Evolutionary conservation across 2,329 filamentous ascomycete genomes (phyloP).

Genomic region (Neofusicoccum parvum): DNA sequence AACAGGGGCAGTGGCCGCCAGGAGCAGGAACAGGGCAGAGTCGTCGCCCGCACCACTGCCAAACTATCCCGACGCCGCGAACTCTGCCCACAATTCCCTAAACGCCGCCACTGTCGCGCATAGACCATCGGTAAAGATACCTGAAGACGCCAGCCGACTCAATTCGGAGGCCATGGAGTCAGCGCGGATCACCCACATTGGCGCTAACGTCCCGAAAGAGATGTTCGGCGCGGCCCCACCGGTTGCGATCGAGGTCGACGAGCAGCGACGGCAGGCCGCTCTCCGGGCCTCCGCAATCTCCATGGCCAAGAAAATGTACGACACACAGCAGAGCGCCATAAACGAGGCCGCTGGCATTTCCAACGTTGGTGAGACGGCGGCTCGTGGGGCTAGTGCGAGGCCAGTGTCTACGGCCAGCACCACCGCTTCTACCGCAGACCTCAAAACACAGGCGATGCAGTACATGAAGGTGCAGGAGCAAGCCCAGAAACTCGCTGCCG

Average conservation of each 20-base stretch:
- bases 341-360: slow-evolving; percentile 49
- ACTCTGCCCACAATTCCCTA: slow-evolving; percentile 68
- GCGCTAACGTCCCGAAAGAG: slow-evolving; percentile 68
- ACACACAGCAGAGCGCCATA: slow-evolving; percentile 64
- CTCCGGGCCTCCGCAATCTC: slow-evolving; percentile 81
- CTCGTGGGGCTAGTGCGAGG: slow-evolving; percentile 36
- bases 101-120: slow-evolving; percentile 73
- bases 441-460: slow-evolving; percentile 55
- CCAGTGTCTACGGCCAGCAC: slow-evolving; percentile 33
- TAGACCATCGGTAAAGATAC: slow-evolving; percentile 46
- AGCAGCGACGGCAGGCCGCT: slow-evolving; percentile 70
- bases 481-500: slow-evolving; percentile 82
- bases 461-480: slow-evolving; percentile 76
- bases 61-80: slow-evolving; percentile 59
- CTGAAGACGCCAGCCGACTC: slow-evolving; percentile 39
- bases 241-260: slow-evolving; percentile 71
- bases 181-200: slow-evolving; percentile 65
- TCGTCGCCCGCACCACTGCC: slow-evolving; percentile 55
- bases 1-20: slow-evolving; percentile 69
- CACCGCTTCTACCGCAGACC: slow-evolving; percentile 36
- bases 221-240: slow-evolving; percentile 80
- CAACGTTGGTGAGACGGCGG: slow-evolving; percentile 37
- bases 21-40: slow-evolving; percentile 61
- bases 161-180: slow-evolving; percentile 58
- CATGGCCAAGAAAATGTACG: slow-evolving; percentile 89